These are phyloP conservation scores for Sedum album DNA, from an alignment of 164 flowering plant species.

Conservation along the genomic window DNA sequence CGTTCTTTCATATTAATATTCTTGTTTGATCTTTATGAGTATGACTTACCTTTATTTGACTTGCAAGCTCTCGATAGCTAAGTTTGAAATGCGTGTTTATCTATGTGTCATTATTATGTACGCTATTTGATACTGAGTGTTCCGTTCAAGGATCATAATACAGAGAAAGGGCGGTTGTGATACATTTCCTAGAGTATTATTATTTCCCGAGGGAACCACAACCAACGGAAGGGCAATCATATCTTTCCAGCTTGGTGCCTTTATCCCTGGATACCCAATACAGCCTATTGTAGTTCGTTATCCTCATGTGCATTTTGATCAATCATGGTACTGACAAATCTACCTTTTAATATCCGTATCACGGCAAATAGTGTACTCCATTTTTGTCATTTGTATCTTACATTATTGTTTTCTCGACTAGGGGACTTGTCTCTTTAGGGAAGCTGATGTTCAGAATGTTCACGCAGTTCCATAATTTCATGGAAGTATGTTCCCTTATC, in stretches of 20 bases:
- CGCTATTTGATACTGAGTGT: slow-evolving; percentile 92
- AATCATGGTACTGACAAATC: slow-evolving; percentile 60
- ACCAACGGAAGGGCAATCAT: slow-evolving; percentile 73
- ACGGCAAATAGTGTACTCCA: not conserved
- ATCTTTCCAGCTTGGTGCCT: slow-evolving; percentile 94
- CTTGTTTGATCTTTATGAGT: not conserved
- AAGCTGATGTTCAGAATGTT: slow-evolving; percentile 97
- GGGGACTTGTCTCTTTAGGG: slow-evolving; percentile 74
- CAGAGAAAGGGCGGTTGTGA: slow-evolving; percentile 91
- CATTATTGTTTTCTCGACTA: slow-evolving; percentile 20
- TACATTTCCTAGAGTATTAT: slow-evolving; percentile 70
- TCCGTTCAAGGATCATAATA: slow-evolving; percentile 81
- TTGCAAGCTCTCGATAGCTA: not conserved
- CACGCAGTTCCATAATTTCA: slow-evolving; percentile 94
- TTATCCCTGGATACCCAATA: slow-evolving; percentile 77
- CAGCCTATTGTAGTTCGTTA: slow-evolving; percentile 94
- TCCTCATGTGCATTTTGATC: slow-evolving; percentile 94
- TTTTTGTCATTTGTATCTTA: not conserved
- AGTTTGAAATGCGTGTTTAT: not conserved
- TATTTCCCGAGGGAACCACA: slow-evolving; percentile 99
- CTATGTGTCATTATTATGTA: slow-evolving; percentile 22
- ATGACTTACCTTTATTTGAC: too few species aligned
- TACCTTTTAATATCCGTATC: not conserved
- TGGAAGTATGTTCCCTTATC: slow-evolving; percentile 57
- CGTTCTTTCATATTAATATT: slow-evolving; percentile 1